A percentile compares a stretch with the other conserved stretches of the same genome.
These are phyloP conservation scores for Vitis cinerea DNA, from an alignment of 164 flowering plant species.

Conservation along the genomic window DNA sequence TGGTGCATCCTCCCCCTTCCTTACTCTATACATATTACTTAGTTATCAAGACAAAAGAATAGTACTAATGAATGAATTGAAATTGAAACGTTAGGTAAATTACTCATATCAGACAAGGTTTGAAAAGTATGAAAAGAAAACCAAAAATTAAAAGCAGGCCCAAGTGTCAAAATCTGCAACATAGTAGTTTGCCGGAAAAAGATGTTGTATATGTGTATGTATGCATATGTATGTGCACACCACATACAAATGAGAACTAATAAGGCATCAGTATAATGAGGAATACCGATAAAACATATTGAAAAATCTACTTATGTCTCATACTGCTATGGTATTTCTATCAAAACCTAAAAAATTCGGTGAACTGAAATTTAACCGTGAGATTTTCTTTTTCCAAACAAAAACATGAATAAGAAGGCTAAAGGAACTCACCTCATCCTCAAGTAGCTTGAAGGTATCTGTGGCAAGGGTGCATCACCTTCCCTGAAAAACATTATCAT, in stretches of 20 bases:
- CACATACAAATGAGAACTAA: background rate
- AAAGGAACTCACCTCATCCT: conserved; percentile 42
- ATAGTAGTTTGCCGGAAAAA: background rate
- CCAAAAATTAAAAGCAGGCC: background rate
- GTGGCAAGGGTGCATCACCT: conserved; percentile 51
- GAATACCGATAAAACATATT: no score
- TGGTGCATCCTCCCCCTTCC: no score
- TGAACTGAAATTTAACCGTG: background rate
- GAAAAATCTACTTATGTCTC: no score
- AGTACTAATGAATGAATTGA: background rate
- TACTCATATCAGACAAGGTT: background rate
- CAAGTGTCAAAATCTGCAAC: background rate
- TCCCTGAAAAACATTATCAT: conserved; percentile 18
- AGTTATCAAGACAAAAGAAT: background rate
- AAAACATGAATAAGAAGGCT: background rate
- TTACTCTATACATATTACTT: no score
- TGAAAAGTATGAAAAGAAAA: background rate
- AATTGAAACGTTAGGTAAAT: background rate
- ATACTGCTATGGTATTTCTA: background rate
- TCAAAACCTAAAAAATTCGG: background rate
- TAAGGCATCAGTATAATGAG: background rate
- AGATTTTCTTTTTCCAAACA: background rate
- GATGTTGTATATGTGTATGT: background rate
- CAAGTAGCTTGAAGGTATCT: conserved; percentile 50
- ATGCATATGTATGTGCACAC: background rate